These are phyloP conservation scores for Aspergillus coremiiformis DNA, from an alignment of 495 filamentous ascomycete species.

Conservation along the genomic window DNA sequence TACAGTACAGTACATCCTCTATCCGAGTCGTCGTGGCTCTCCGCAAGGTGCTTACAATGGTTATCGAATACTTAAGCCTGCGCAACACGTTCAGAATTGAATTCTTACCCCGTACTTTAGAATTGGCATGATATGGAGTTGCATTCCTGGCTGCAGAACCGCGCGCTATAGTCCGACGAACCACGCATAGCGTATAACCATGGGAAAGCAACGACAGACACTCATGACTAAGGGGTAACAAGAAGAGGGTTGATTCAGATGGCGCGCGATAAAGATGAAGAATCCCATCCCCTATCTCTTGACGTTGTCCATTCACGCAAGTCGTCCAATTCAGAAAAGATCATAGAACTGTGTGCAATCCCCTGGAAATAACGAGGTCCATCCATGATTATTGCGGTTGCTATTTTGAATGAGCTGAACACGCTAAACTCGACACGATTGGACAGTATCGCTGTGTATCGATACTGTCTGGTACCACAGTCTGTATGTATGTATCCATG, in stretches of 20 bases:
- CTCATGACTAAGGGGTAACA: background rate
- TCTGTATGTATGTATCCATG: conserved; percentile 3
- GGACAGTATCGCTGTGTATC: background rate
- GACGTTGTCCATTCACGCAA: too few species aligned
- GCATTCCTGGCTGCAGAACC: conserved; percentile 1
- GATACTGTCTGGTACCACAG: conserved; percentile 7
- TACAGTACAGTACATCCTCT: too few species aligned
- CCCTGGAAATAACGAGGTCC: too few species aligned
- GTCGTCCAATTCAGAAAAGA: too few species aligned
- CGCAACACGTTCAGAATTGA: conserved; percentile 8
- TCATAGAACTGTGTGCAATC: too few species aligned
- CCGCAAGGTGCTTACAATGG: too few species aligned
- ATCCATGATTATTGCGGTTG: too few species aligned
- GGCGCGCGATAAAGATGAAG: conserved; percentile 12
- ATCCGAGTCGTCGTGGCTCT: too few species aligned
- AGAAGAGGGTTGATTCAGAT: conserved; percentile 6
- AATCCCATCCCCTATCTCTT: too few species aligned
- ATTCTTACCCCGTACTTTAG: background rate
- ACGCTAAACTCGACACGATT: too few species aligned
- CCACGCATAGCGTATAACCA: too few species aligned
- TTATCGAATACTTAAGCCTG: conserved; percentile 1
- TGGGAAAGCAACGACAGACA: too few species aligned
- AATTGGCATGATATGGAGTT: background rate
- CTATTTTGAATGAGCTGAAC: conserved; percentile 13
- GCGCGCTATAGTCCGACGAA: conserved; percentile 10